Percentiles rank a stretch among this genome's conserved stretches.
These are phyloP conservation scores for Lactarius akahatsu DNA, from an alignment of 768 basidiomycete species.

Conservation along the genomic window DNA sequence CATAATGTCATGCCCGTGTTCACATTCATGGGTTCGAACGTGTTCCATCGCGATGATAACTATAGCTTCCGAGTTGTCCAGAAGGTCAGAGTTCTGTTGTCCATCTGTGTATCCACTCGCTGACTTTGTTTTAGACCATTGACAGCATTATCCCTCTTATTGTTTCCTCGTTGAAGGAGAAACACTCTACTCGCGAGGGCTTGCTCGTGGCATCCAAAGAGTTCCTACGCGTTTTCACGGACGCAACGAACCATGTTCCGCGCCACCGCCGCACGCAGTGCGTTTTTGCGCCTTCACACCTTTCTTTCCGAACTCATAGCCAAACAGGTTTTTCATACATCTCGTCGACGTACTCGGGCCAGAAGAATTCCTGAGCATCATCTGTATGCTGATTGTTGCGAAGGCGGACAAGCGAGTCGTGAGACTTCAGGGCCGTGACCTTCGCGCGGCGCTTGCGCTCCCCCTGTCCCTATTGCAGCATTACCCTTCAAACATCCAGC, in stretches of 20 bases:
- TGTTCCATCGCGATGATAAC: slow-evolving; percentile 93
- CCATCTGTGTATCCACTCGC: neutral
- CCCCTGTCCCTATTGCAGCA: slow-evolving; percentile 67
- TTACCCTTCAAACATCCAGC: slow-evolving; percentile 46
- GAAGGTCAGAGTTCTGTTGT: slow-evolving; percentile 50
- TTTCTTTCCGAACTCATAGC: slow-evolving; percentile 1
- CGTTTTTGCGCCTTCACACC: slow-evolving; percentile 31
- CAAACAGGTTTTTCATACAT: slow-evolving; percentile 79
- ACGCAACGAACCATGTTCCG: slow-evolving; percentile 89
- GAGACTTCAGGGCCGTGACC: slow-evolving; percentile 61
- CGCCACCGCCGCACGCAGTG: slow-evolving; percentile 89
- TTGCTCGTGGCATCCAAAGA: slow-evolving; percentile 71
- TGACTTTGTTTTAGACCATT: slow-evolving; percentile 60
- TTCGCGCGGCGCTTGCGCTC: slow-evolving; percentile 56
- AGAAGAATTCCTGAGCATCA: slow-evolving; percentile 74
- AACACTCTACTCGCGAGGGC: slow-evolving; percentile 52
- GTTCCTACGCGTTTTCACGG: slow-evolving; percentile 89
- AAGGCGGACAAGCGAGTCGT: slow-evolving; percentile 68
- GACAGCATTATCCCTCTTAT: slow-evolving; percentile 93
- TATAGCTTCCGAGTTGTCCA: slow-evolving; percentile 96
- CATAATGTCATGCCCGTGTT: slow-evolving; percentile 98
- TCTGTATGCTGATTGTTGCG: slow-evolving; percentile 84
- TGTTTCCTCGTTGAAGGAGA: slow-evolving; percentile 69
- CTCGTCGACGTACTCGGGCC: slow-evolving; percentile 80
- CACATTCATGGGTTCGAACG: slow-evolving; percentile 99